A percentile compares a stretch with the other conserved stretches of the same genome.
These are phyloP conservation scores for Clarireedia hainanense DNA, from an alignment of 2,329 filamentous ascomycete genomes.

Conservation along the genomic window DNA sequence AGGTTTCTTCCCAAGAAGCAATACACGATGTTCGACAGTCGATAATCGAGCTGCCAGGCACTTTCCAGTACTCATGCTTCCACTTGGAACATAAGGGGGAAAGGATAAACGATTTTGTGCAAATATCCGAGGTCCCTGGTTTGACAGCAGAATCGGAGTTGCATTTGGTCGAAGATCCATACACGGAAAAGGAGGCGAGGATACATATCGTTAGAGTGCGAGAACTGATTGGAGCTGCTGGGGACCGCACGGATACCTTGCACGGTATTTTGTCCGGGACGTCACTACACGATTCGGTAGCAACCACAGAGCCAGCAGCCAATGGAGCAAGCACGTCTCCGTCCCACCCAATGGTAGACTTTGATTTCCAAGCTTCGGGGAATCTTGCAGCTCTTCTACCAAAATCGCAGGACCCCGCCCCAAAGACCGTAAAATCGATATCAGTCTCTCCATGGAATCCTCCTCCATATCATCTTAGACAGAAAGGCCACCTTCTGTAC, in stretches of 20 bases:
- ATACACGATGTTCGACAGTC: conserved; percentile 96
- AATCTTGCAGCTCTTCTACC: conserved; percentile 67
- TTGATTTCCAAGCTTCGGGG: conserved; percentile 66
- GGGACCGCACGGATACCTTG: conserved; percentile 77
- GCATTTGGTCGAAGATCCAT: conserved; percentile 82
- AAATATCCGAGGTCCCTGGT: conserved; percentile 80
- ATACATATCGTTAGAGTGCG: conserved; percentile 88
- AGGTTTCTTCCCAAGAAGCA: conserved; percentile 91
- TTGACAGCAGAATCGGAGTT: conserved; percentile 72
- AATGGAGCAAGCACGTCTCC: conserved; percentile 31
- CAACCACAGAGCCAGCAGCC: conserved; percentile 29
- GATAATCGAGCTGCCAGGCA: conserved; percentile 85
- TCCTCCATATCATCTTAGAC: conserved; percentile 81
- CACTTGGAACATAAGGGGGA: conserved; percentile 86
- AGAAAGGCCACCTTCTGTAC: conserved; percentile 89
- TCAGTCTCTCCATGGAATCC: conserved; percentile 94
- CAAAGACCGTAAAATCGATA: conserved; percentile 86
- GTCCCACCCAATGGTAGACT: conserved; percentile 56
- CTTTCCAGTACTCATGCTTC: conserved; percentile 98
- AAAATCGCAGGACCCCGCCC: conserved; percentile 54
- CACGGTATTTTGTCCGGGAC: conserved; percentile 79
- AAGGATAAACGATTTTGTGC: conserved; percentile 90
- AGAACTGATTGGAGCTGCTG: conserved; percentile 87
- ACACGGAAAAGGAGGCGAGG: conserved; percentile 96
- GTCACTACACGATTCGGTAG: conserved; percentile 77